Evolutionary conservation across 805 yeast species (phyloP), one percentile per base, ranked within the genome.

Genomic region (Zygoascus tannicola): DNA sequence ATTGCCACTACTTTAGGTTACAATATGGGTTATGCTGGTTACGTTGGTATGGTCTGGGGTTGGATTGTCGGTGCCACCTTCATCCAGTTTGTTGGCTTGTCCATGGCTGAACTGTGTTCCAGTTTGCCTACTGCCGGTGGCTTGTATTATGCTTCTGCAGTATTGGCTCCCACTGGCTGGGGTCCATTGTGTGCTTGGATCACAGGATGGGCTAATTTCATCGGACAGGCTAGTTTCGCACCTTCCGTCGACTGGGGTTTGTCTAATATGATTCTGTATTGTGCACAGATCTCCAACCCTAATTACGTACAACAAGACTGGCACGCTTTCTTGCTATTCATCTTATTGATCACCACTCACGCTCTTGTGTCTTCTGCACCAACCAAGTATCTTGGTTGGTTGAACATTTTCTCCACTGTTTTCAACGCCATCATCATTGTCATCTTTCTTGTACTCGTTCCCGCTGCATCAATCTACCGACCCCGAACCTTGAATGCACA

Each of bases 71-170:
- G 78, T 26, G 66, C 75, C 60, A 45, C 68, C 23, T 74, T 78
- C 36, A 69, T 80, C 40, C 64, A 73, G 38, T 66, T 70, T 4
- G 82, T 79, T 40, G 80, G 81, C 5, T 63, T 47, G 41, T 46
- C 49, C 21, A 47, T 47, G 49, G 81, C 81, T 0, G 85, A 80
- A 56, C 65, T 78, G 18, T 71, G 81, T 8, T 68, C 75, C 21
- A 77, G 81, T 4, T 74, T 74, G 60, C 85, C 85, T 34, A 77
- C 81, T 5, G 67, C 80, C 10, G 74, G 81, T 22, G 85, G 84
- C 37, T 68, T 80, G 5, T 81, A 81, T 38, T 79, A 80, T 51
- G 83, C 85, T n/a, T 79, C 78, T 1, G 73, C 76, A 3, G 59
- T 75, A 53, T 61, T 78, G 48, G 71, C 81, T 2, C 82, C 82